Base-by-base conservation (phyloP, 371 early-diverging fungal species). In the Mitosporidium daphniae region DNA sequence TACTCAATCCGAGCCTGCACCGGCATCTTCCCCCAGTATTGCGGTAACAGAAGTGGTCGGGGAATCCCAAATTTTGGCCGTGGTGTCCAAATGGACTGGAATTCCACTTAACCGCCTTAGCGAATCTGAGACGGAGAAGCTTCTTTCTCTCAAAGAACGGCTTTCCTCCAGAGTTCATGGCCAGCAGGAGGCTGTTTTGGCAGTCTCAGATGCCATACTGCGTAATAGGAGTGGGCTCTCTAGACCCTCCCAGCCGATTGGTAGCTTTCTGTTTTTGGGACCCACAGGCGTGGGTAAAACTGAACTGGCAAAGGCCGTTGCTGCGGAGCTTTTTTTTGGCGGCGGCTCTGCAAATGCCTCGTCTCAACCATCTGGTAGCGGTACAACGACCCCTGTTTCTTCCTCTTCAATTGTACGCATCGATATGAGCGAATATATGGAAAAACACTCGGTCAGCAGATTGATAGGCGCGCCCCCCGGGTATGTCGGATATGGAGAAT, bases 241-340 rank as follows among this genome's bases (percentile, higher is more conserved):
- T 3, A 44, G 51, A 3, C 28, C 35, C 13, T 50, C 56, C 32
- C 56, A 53, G 37, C 64, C 68, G 7, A 58, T 64, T 21, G 72
- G 66, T 14, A 44, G 50, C n/a, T 59, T 70, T 45, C 37, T 72
- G n/a, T 67, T 72, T 45, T 45, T 72, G 7, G 73, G 73, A 0
- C 65, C 73, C 1, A 69, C 68, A 0, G 72, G 72, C 28, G 60
- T 61, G 0, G 73, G 73, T 17, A 72, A 72, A 41, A 72, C 69
- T 0, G 69, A 70, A 44, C 46, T 70, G 23, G 59, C 69, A 16
- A 72, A 72, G 35, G 51, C 63, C 0, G 40, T 72, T 19, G 59
- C 65, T 2, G 39, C 35, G 26, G 61, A 70, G 38, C 45, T 72
- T 16, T 69, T 69, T 37, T 68, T 66, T 39, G 54, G 66, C 35